Conservation (phyloP, 176 grass and related monocot species). For the Musa itinerans region DNA sequence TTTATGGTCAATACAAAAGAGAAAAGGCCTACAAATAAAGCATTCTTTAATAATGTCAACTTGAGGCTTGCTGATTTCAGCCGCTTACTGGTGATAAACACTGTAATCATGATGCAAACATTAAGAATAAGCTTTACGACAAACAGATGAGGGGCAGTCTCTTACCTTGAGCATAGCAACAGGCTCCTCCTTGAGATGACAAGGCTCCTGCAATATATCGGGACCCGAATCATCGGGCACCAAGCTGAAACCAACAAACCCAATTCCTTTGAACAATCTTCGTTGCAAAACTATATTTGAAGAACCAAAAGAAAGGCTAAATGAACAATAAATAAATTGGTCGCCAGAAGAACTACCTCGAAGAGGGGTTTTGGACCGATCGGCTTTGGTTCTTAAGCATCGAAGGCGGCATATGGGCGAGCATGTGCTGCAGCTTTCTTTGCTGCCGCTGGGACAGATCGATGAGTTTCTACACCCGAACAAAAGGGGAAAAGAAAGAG, state of each 20-base stretch:
- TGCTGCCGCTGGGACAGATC: slow-evolving; percentile 57
- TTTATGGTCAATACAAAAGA: background rate
- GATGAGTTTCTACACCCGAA: slow-evolving; percentile 45
- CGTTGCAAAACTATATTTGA: slow-evolving; percentile 20
- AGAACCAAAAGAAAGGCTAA: slow-evolving; percentile 10
- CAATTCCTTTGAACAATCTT: slow-evolving; percentile 25
- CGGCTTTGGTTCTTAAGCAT: slow-evolving; percentile 34
- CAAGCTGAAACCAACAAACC: slow-evolving; percentile 33
- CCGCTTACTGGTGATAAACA: background rate
- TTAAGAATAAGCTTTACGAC: background rate
- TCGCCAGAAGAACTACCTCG: slow-evolving; percentile 22
- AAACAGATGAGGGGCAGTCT: background rate
- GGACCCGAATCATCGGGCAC: slow-evolving; percentile 25
- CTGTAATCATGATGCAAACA: background rate
- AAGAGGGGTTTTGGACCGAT: slow-evolving; percentile 31
- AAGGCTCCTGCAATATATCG: slow-evolving; percentile 18
- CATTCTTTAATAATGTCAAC: background rate
- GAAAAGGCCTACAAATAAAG: background rate
- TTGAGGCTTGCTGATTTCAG: background rate
- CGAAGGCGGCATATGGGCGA: slow-evolving; percentile 48
- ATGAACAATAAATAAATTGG: slow-evolving; percentile 9
- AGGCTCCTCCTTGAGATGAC: slow-evolving; percentile 61
- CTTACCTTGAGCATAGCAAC: slow-evolving; percentile 73
- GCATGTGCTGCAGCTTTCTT: slow-evolving; percentile 76
- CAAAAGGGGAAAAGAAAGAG: slow-evolving; percentile 5